phyloP scores from a whole-genome alignment of 2,329 filamentous ascomycete genomes.

The Gliomastix tumulicola region DNA sequence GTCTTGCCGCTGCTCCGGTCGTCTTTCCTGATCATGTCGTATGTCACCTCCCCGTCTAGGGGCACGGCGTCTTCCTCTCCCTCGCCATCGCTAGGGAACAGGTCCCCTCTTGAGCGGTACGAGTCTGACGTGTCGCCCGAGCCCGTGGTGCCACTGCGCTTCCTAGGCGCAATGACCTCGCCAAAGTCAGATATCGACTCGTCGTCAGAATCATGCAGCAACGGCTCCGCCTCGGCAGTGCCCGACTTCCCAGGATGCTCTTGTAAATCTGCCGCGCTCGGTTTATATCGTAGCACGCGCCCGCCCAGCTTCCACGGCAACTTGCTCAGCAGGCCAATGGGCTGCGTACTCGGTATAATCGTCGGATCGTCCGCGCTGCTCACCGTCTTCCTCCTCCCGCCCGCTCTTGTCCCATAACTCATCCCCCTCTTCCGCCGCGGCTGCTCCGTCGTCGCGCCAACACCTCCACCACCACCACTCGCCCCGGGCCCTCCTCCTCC shows the following conservation, averaged over 20 bases:
- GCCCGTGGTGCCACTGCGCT: slow-evolving; percentile 70
- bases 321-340: slow-evolving; percentile 76
- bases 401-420: slow-evolving; percentile 80
- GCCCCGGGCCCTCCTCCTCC: slow-evolving; percentile 18
- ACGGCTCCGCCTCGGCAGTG: slow-evolving; percentile 58
- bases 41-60: slow-evolving; percentile 85
- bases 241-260: slow-evolving; percentile 64
- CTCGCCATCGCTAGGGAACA: slow-evolving; percentile 80
- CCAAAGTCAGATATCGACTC: slow-evolving; percentile 20
- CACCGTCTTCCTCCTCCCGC: slow-evolving; percentile 38
- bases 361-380: slow-evolving; percentile 62
- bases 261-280: slow-evolving; percentile 82
- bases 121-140: slow-evolving; percentile 82
- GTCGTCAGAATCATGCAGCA: slow-evolving; percentile 54
- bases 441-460: slow-evolving; percentile 43
- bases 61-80: slow-evolving; percentile 93
- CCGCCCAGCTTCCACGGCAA: slow-evolving; percentile 82
- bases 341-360: slow-evolving; percentile 80
- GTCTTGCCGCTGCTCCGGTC: slow-evolving; percentile 55
- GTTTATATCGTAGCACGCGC: slow-evolving; percentile 79
- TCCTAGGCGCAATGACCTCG: slow-evolving; percentile 24
- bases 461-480: slow-evolving; percentile 15
- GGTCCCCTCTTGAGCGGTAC: slow-evolving; percentile 77
- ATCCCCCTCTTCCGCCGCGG: slow-evolving; percentile 72
- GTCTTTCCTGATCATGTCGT: slow-evolving; percentile 71